Conservation (phyloP, 2,329 filamentous ascomycete genomes). For the Apiospora kogelbergensis region DNA sequence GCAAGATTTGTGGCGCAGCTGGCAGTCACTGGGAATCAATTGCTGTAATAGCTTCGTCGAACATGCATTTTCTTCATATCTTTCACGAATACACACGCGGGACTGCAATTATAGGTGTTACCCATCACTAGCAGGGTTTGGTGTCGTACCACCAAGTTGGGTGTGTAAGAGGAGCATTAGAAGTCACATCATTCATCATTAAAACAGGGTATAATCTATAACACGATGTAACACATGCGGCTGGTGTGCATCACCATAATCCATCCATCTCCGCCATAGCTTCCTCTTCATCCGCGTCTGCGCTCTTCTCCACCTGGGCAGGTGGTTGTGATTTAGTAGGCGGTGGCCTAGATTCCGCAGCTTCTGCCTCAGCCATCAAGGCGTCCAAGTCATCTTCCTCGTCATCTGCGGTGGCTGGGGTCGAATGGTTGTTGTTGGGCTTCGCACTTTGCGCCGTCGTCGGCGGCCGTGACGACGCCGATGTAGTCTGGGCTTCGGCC, state of each 20-base stretch:
- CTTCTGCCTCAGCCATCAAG: conserved; percentile 39
- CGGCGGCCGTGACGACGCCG: conserved; percentile 17
- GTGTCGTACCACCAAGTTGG: too few relatives aligned
- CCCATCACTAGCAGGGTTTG: too few relatives aligned
- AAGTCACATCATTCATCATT: not conserved
- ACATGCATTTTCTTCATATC: too few relatives aligned
- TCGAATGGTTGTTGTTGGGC: conserved; percentile 2
- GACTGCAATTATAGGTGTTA: too few relatives aligned
- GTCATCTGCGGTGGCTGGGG: conserved; percentile 17
- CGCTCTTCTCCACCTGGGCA: conserved; percentile 13
- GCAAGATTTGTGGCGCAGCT: not conserved
- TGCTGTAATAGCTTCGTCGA: too few relatives aligned
- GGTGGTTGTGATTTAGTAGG: conserved; percentile 13
- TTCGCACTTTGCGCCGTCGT: conserved; percentile 17
- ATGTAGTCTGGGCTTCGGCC: conserved; percentile 40
- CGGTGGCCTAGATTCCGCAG: conserved; percentile 19
- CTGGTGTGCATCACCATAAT: conserved; percentile 41
- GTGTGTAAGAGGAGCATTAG: not conserved
- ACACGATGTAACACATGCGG: not conserved
- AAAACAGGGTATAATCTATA: not conserved
- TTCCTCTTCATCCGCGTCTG: conserved; percentile 61
- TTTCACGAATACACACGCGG: too few relatives aligned
- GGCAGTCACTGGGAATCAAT: too few relatives aligned
- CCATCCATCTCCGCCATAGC: conserved; percentile 66
- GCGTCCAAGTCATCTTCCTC: conserved; percentile 45